A percentile compares a stretch with the other conserved stretches of the same genome.
Conservation (phyloP, 306 rosid genomes). For the Quercus parvula region DNA sequence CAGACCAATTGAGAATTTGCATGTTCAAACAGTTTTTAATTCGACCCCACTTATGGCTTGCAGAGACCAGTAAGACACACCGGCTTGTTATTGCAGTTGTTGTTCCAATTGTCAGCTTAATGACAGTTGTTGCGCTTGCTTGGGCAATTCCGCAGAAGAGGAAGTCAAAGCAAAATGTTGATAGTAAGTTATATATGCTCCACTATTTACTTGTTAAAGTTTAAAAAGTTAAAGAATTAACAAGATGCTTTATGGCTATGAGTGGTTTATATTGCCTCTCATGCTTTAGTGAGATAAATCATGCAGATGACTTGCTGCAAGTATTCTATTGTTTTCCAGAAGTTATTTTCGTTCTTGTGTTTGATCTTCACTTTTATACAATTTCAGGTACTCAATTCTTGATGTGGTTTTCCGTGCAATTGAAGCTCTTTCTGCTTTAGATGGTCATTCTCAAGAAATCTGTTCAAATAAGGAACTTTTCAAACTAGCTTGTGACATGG, state of each 20-base stretch:
- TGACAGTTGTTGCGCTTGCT: neutral
- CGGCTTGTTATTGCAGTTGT: too few relatives aligned
- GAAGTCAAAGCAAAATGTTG: neutral
- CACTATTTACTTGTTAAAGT: neutral
- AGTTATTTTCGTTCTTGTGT: neutral
- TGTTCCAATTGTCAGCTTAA: neutral
- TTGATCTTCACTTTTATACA: constrained; percentile 10
- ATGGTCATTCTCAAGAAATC: constrained; percentile 69
- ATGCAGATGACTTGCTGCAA: neutral
- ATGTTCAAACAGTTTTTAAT: too few relatives aligned
- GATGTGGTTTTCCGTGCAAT: constrained; percentile 68
- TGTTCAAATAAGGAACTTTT: constrained; percentile 73
- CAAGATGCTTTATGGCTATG: neutral
- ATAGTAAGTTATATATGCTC: neutral
- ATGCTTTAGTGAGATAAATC: neutral
- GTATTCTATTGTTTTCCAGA: neutral
- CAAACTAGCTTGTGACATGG: constrained; percentile 45
- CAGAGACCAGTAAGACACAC: too few relatives aligned
- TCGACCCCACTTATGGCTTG: too few relatives aligned
- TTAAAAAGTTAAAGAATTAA: too few relatives aligned
- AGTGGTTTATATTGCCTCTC: neutral
- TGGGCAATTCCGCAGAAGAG: neutral
- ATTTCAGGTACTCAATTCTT: constrained; percentile 71
- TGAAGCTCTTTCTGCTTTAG: constrained; percentile 76
- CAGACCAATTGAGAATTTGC: too few relatives aligned